Conservation (phyloP, 2,329 filamentous ascomycete genomes). For the Xylariaceae sp. region DNA sequence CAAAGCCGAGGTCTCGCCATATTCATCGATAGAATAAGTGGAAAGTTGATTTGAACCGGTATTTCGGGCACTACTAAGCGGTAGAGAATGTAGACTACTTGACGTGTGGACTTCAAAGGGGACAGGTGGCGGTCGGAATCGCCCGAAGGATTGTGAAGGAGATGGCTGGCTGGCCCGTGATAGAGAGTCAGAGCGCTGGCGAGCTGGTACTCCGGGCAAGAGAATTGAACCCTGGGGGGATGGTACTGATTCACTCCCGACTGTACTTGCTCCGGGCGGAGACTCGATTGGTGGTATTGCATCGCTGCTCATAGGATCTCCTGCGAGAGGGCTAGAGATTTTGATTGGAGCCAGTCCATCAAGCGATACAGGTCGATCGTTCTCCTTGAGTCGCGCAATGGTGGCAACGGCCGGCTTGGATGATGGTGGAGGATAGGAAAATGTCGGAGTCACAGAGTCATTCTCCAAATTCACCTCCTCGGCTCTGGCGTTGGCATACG, state of each 20-base stretch:
- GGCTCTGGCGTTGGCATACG: conserved; percentile 33
- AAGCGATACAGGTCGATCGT: conserved; percentile 23
- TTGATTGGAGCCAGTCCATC: conserved; percentile 30
- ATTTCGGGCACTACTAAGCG: conserved; percentile 4
- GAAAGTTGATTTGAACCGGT: conserved; percentile 13
- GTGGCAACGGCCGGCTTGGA: conserved; percentile 34
- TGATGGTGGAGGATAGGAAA: conserved; percentile 33
- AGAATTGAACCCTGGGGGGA: conserved; percentile 6
- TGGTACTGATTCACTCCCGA: conserved; percentile 1
- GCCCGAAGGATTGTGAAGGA: conserved; percentile 27
- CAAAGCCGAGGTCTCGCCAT: conserved; percentile 12
- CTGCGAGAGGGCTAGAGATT: conserved; percentile 27
- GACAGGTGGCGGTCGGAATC: conserved; percentile 31
- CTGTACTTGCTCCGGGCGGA: conserved; percentile 1
- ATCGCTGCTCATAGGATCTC: conserved; percentile 17
- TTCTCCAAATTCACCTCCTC: conserved; percentile 26
- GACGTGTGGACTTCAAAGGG: conserved; percentile 29
- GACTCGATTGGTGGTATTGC: conserved; percentile 5
- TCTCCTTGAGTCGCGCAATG: conserved; percentile 32
- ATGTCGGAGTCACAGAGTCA: conserved; percentile 28
- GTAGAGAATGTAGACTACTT: conserved; percentile 26
- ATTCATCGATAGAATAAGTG: conserved; percentile 18
- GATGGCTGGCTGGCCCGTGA: conserved; percentile 18
- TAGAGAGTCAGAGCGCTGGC: conserved; percentile 10
- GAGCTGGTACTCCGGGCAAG: conserved; percentile 13